phyloP scores from a whole-genome alignment of 2,329 filamentous ascomycete genomes.

The Phoma sp. region DNA sequence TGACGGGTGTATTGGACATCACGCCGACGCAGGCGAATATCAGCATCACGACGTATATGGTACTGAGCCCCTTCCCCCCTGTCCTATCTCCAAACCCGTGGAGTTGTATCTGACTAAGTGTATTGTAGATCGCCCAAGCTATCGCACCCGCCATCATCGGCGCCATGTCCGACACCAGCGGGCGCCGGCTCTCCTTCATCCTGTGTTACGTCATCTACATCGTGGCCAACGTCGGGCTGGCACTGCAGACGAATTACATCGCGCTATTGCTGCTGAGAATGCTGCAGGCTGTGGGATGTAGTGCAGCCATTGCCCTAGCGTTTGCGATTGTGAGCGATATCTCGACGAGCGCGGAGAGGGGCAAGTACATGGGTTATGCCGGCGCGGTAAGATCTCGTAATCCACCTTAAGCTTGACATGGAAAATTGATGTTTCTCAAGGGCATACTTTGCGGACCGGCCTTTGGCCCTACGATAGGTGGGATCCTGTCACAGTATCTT shows the following conservation, averaged over 20 bases:
- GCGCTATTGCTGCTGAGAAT: slow-evolving; percentile 45
- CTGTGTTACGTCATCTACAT: slow-evolving; percentile 50
- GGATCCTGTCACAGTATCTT: slow-evolving; percentile 35
- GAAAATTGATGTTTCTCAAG: too few species aligned
- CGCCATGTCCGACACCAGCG: slow-evolving; percentile 59
- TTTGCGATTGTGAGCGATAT: slow-evolving; percentile 77
- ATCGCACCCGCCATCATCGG: slow-evolving; percentile 60
- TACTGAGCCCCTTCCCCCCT: too few species aligned
- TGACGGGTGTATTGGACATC: slow-evolving; percentile 49
- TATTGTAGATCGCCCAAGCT: slow-evolving; percentile 52
- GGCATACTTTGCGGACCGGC: slow-evolving; percentile 48
- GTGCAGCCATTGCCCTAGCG: slow-evolving; percentile 60
- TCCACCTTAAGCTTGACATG: too few species aligned
- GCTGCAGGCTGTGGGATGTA: slow-evolving; percentile 49
- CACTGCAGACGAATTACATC: slow-evolving; percentile 45
- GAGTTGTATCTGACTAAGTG: slow-evolving; percentile 14
- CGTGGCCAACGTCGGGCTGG: slow-evolving; percentile 45
- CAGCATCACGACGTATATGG: slow-evolving; percentile 59
- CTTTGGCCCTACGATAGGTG: slow-evolving; percentile 46
- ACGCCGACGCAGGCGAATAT: slow-evolving; percentile 55
- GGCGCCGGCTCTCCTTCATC: slow-evolving; percentile 59
- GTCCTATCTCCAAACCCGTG: not conserved
- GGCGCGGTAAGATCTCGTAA: slow-evolving; percentile 43
- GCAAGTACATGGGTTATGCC: slow-evolving; percentile 73
- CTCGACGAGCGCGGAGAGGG: slow-evolving; percentile 71